Base-by-base conservation (phyloP, 2,329 filamentous ascomycete species). In the Penicillium sp. region DNA sequence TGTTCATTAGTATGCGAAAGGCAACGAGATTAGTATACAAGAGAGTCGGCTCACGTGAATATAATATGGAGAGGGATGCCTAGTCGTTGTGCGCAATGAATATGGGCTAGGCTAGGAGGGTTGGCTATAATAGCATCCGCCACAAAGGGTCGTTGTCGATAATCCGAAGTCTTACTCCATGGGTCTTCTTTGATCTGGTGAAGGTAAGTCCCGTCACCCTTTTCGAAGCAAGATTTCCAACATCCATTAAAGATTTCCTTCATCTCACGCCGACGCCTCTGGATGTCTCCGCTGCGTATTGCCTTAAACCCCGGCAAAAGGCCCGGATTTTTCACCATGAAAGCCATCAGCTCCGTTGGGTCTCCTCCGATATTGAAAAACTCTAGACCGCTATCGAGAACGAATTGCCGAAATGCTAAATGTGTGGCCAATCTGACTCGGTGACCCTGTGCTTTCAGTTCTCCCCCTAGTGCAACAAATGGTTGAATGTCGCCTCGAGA, bases 41-140 rank as follows among this genome's bases (percentile, higher is more conserved):
- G n/a, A n/a, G n/a, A n/a, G n/a, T n/a, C n/a, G n/a, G n/a, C n/a
- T n/a, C n/a, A n/a, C n/a, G n/a, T n/a, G n/a, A 96, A 96, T 89
- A 96, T 95, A 70, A 96, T 75, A 66, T 92, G 88, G 2, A 93
- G 69, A 0, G 90, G 90, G n/a, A 92, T 84, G 0, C 89, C 89
- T 20, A 93, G 69, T 20, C 87, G 84, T 70, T 94, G 89, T 0
- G 89, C 90, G 56, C 89, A 91, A 70, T 91, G 89, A 1, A 91
- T 78, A 63, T 91, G 89, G 0, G 87, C 88, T 68, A 92, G 90
- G 56, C 83, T 87, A 0, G 88, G 88, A 0, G 90, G 90, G 58
- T 94, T 94, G 0, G 90, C 89, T 52, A 94, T 93, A 61, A 94
- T 93, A 15, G 84, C 87, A 65, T 94, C 90, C 0, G 91, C 91